phyloP scores from a whole-genome alignment of 176 grass and related monocot species.

The Paspalum notatum region DNA sequence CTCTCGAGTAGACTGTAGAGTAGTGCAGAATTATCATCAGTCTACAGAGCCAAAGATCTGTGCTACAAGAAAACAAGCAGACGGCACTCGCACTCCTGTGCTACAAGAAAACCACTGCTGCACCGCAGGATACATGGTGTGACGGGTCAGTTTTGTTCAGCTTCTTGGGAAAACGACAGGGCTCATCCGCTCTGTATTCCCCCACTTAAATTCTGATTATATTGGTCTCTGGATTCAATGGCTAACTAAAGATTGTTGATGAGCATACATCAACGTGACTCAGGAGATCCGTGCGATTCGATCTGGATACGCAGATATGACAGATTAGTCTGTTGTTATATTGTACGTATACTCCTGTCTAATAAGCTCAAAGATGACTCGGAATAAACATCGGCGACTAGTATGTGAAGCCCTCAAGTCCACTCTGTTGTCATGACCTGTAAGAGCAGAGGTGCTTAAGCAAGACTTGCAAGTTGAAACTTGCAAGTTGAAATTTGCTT shows the following conservation, averaged over 20 bases:
- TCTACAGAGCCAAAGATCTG: not conserved
- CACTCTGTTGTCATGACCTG: not conserved
- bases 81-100: not conserved
- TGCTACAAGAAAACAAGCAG: not conserved
- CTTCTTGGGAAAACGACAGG: no score
- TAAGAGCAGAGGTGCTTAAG: not conserved
- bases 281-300: not conserved
- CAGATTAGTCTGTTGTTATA: not conserved
- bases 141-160: not conserved
- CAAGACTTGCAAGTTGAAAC: not conserved
- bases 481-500: not conserved
- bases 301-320: not conserved
- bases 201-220: no score
- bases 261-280: not conserved
- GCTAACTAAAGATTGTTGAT: not conserved
- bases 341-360: no score
- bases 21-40: not conserved
- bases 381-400: not conserved
- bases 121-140: not conserved
- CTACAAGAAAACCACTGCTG: not conserved
- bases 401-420: not conserved
- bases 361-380: not conserved
- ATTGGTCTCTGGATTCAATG: not conserved
- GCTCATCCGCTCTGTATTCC: no score
- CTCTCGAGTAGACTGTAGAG: no score